A percentile compares a stretch with the other conserved stretches of the same genome.
These are phyloP conservation scores for Phascolomyces articulosus DNA, from an alignment of 371 early-diverging fungal species.

Conservation along the genomic window DNA sequence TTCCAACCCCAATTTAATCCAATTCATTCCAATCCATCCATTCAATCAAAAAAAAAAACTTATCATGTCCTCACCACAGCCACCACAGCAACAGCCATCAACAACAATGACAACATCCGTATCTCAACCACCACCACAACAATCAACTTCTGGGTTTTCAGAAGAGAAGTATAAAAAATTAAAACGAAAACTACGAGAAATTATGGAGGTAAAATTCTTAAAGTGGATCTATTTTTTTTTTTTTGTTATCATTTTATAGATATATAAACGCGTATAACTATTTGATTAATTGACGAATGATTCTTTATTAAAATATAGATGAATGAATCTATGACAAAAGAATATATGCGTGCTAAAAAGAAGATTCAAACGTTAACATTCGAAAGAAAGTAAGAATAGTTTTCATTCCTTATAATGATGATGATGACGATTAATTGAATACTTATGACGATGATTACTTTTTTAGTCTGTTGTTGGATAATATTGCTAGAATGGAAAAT, in stretches of 20 bases:
- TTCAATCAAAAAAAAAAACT: too few relatives aligned
- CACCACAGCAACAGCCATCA: background rate
- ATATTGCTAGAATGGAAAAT: constrained; percentile 36
- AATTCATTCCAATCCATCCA: too few relatives aligned
- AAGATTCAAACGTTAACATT: constrained; percentile 51
- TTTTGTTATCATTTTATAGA: too few relatives aligned
- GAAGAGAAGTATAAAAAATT: constrained; percentile 57
- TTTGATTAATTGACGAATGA: too few relatives aligned
- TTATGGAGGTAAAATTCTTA: constrained; percentile 49
- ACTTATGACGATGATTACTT: background rate
- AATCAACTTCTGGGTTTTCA: constrained; percentile 12
- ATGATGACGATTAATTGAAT: too few relatives aligned
- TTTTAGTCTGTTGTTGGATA: constrained; percentile 46
- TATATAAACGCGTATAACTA: too few relatives aligned
- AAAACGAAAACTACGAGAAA: constrained; percentile 59
- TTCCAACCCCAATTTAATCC: too few relatives aligned
- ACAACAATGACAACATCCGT: background rate
- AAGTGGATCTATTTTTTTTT: too few relatives aligned
- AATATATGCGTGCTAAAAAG: constrained; percentile 44
- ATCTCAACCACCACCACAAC: constrained; percentile 2
- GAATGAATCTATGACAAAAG: constrained; percentile 52
- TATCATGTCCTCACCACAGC: constrained; percentile 3
- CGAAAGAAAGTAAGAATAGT: constrained; percentile 54
- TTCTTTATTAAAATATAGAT: constrained; percentile 25
- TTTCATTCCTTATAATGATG: background rate